phyloP scores from a whole-genome alignment of 2,329 filamentous ascomycete genomes.

The Hypoxylon sp. region DNA sequence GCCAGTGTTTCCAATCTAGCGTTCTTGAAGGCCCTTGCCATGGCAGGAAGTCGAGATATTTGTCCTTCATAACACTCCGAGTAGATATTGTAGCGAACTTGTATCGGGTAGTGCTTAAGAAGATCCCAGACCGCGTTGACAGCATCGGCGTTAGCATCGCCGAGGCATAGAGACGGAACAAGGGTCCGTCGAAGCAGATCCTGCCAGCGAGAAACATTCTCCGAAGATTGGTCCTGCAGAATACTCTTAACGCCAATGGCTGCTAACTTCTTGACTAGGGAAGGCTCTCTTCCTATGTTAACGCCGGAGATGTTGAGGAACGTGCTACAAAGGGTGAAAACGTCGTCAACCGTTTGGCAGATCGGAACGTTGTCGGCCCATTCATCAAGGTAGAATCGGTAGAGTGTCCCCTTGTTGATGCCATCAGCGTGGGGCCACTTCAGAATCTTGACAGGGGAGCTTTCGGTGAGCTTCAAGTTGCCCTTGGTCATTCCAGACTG shows the following conservation, averaged over 20 bases:
- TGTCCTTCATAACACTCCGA: conserved; percentile 90
- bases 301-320: conserved; percentile 88
- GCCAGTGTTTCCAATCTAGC: conserved; percentile 84
- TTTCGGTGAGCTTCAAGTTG: conserved; percentile 69
- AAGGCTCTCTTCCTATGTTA: conserved; percentile 86
- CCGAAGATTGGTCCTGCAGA: conserved; percentile 73
- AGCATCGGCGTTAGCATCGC: conserved; percentile 83
- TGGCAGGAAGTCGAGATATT: conserved; percentile 79
- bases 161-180: conserved; percentile 89
- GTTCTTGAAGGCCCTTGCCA: conserved; percentile 81
- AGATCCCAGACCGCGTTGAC: conserved; percentile 90
- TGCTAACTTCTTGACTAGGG: conserved; percentile 83
- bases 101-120: conserved; percentile 80
- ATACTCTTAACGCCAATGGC: conserved; percentile 85
- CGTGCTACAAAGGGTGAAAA: conserved; percentile 87
- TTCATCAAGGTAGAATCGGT: conserved; percentile 97
- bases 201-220: conserved; percentile 83
- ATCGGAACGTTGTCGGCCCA: conserved; percentile 94
- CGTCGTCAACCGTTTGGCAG: conserved; percentile 89
- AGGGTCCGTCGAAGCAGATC: conserved; percentile 85
- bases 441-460: conserved; percentile 73
- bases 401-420: conserved; percentile 79
- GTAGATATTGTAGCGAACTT: conserved; percentile 87
- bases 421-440: conserved; percentile 91
- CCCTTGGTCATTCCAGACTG: conserved; percentile 77